A percentile compares a stretch with the other conserved stretches of the same genome.
Evolutionary conservation across 345 rosid genomes (phyloP).

Genomic region (Citrus sinensis): DVS_A1.0 CM039163.1:34457001-34457500

Average conservation of each 20-base stretch:
- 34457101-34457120: constrained; percentile 50
- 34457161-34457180: constrained; percentile 28
- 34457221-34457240: constrained; percentile 78
- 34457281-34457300: constrained; percentile 50
- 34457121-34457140: constrained; percentile 23
- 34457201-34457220: constrained; percentile 57
- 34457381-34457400: constrained; percentile 59
- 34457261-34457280: constrained; percentile 72
- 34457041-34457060: constrained; percentile 56
- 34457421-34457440: constrained; percentile 62
- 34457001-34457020: constrained; percentile 70
- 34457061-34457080: constrained; percentile 65
- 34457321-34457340: constrained; percentile 66
- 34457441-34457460: constrained; percentile 59
- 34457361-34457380: constrained; percentile 55
- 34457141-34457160: constrained; percentile 26
- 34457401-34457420: constrained; percentile 69
- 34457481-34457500: constrained; percentile 57
- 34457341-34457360: constrained; percentile 60
- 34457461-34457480: constrained; percentile 50
- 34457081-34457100: constrained; percentile 51
- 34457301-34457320: constrained; percentile 62
- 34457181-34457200: constrained; percentile 41
- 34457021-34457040: constrained; percentile 46
- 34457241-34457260: constrained; percentile 67